Base-by-base conservation (phyloP, 202 grass and related monocot genomes). In the Setaria italica region DNA sequence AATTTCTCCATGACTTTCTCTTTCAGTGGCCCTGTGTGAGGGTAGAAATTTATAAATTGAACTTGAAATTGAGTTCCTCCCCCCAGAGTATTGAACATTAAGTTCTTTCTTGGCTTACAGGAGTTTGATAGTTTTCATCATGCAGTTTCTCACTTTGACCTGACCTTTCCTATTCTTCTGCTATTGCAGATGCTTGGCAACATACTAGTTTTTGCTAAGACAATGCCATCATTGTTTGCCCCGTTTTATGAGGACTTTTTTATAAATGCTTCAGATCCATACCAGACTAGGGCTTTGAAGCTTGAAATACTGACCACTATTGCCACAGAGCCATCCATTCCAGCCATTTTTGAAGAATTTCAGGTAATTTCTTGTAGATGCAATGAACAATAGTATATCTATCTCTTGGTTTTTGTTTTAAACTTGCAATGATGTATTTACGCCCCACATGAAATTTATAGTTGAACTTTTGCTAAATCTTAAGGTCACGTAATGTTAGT, bases 221-320 rank as follows among this genome's bases (percentile, higher is more conserved):
- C 90, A n/a, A 89, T 81, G 63, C 90, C 93, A 62, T 86, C 68
- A 79, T 80, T 94, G 45, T 99, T 96, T 90, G 76, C 90, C 80
- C 70, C 82, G 0, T 88, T 92, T 70, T 90, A 92, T 80, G 93
- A 99, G 82, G 96, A 99, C 17, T 96, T 99, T 73, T 99, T 99
- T 70, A 85, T 99, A 90, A 94, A 78, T 10, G 66, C 84, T 78
- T 94, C 91, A 91, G 96, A 99, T 20, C 82, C 88, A 37, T 92
- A 99, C 48, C 93, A 92, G 70, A 88, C 90, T 59, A 99, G 77
- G 85, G 85, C 88, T 56, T 78, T 99, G 87, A 99, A 99, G 87
- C 96, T 99, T 77, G 91, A 96, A 95, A 94, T 99, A 88, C 58
- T 99, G 82, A 91, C 93, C 60, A 94, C 69, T 66, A 90, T 99